Percentiles rank a stretch among this genome's conserved stretches.
Evolutionary conservation across 306 rosid species (phyloP).

Genomic region (Leucaena leucocephala): DNA sequence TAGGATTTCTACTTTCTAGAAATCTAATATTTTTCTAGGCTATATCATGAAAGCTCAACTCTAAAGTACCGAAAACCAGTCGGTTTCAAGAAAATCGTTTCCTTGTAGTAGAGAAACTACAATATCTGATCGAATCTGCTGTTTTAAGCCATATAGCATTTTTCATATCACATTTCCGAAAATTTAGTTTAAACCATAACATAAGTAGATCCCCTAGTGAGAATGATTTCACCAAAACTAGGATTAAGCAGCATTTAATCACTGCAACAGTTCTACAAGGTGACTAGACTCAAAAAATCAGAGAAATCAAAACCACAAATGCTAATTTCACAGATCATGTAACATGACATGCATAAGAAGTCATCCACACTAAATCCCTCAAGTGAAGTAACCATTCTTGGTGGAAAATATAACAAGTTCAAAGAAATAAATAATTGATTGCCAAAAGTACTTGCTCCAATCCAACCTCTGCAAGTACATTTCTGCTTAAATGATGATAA

Average conservation of each 20-base stretch:
- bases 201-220: too few species aligned
- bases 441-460: conserved; percentile 26
- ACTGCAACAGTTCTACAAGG: conserved; percentile 14
- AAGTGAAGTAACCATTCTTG: not conserved
- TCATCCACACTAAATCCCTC: not conserved
- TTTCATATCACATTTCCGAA: not conserved
- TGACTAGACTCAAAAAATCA: conserved; percentile 1
- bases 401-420: conserved; percentile 4
- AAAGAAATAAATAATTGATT: not conserved
- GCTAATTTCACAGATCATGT: not conserved
- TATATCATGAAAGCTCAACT: not conserved
- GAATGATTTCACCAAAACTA: too few species aligned
- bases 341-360: not conserved
- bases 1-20: not conserved
- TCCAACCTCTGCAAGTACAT: conserved; percentile 19
- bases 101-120: not conserved
- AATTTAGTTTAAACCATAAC: not conserved
- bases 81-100: not conserved
- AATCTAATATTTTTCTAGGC: not conserved
- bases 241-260: not conserved
- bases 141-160: not conserved
- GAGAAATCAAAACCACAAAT: conserved; percentile 10
- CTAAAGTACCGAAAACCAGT: conserved; percentile 4
- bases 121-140: not conserved
- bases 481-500: conserved; percentile 25